A percentile compares a stretch with the other conserved stretches of the same genome.
These are phyloP conservation scores for Forsythia suspensa DNA, from an alignment of 257 asterid species.

Conservation along the genomic window DNA sequence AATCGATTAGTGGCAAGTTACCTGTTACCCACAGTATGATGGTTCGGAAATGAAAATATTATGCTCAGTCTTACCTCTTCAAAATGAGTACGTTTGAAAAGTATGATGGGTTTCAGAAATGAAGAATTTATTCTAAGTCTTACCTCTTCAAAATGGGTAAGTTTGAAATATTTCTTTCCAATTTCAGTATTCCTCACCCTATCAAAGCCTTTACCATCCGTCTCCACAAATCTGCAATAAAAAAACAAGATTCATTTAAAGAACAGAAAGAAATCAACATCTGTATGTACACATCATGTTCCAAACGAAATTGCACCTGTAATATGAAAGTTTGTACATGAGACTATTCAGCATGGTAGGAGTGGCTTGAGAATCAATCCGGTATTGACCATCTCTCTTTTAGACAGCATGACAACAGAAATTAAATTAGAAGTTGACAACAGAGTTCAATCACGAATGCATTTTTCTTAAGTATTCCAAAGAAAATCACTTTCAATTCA, in stretches of 20 bases:
- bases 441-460: constrained; percentile 11
- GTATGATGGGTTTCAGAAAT: neutral
- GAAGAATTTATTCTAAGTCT: constrained; percentile 7
- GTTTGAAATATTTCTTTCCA: constrained; percentile 92
- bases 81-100: neutral
- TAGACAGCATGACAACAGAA: constrained; percentile 28
- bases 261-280: constrained; percentile 2
- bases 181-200: constrained; percentile 96
- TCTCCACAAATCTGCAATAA: constrained; percentile 78
- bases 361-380: constrained; percentile 94
- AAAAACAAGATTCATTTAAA: constrained; percentile 14
- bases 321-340: constrained; percentile 97
- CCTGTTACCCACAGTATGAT: neutral
- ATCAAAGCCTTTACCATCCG: constrained; percentile 94
- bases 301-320: constrained; percentile 56
- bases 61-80: neutral
- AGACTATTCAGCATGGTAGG: constrained; percentile 96
- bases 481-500: neutral
- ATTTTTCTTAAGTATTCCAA: neutral
- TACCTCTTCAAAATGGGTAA: constrained; percentile 96
- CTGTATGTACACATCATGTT: neutral
- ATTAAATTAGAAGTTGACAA: constrained; percentile 2
- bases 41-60: neutral
- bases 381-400: constrained; percentile 99
- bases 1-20: neutral